A percentile compares a stretch with the other conserved stretches of the same genome.
phyloP scores from a whole-genome alignment of 106 monocot genomes.

The Gastrodia elata region DNA sequence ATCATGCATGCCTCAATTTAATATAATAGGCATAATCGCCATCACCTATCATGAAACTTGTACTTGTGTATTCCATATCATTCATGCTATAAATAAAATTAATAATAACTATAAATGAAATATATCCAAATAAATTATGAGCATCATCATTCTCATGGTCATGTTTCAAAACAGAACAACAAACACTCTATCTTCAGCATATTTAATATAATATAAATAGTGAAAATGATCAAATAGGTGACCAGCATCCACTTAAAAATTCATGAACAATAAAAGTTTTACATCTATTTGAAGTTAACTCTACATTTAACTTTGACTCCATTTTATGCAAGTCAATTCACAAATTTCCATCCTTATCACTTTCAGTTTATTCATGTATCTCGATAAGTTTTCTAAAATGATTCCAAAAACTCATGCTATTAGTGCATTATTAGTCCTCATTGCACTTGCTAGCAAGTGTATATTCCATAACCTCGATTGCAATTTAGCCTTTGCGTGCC shows the following conservation, averaged over 20 bases:
- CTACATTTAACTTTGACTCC: background rate
- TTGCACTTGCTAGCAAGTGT: background rate
- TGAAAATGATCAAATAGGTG: background rate
- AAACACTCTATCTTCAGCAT: no score
- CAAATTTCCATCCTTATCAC: background rate
- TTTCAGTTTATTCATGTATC: background rate
- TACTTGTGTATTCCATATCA: no score
- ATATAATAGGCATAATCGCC: background rate
- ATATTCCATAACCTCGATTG: background rate
- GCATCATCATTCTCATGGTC: background rate
- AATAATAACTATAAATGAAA: background rate
- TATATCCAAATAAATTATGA: background rate
- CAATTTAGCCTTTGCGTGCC: no score
- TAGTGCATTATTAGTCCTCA: background rate
- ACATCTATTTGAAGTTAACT: background rate
- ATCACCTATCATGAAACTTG: background rate
- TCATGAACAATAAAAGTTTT: background rate
- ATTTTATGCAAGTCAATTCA: background rate
- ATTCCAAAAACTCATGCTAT: background rate
- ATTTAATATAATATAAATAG: background rate
- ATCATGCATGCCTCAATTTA: no score
- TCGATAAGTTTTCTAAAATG: background rate
- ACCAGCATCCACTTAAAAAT: background rate
- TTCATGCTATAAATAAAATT: background rate
- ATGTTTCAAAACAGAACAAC: background rate